Conservation (phyloP, 176 grass and related monocot genomes). For the Poa pratensis region DNA sequence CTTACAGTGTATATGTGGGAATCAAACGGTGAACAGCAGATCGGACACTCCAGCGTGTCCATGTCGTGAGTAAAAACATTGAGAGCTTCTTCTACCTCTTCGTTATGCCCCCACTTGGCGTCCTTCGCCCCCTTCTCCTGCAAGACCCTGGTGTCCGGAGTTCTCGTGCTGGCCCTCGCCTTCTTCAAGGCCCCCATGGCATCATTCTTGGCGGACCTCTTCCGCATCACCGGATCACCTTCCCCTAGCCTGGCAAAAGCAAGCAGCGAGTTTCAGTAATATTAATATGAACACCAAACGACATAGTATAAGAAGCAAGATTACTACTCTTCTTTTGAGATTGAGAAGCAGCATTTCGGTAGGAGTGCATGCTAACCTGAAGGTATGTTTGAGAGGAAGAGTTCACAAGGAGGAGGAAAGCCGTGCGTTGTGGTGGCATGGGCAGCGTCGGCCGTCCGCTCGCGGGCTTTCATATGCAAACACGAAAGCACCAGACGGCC, state of each 20-base stretch:
- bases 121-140: not conserved
- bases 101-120: not conserved
- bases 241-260: not conserved
- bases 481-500: not conserved
- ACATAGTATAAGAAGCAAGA: not conserved
- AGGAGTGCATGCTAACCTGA: not conserved
- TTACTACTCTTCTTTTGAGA: not conserved
- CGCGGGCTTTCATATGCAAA: not conserved
- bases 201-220: not conserved
- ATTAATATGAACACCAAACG: not conserved
- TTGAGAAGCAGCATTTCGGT: not conserved
- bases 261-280: not conserved
- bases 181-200: not conserved
- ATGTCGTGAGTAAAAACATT: constrained; percentile 2
- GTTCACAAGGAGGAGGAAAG: not conserved
- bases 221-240: not conserved
- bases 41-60: not conserved
- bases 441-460: not conserved
- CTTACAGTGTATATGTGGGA: not conserved
- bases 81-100: not conserved
- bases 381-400: not conserved
- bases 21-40: not conserved
- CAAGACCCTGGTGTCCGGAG: not conserved
- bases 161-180: not conserved
- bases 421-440: not conserved